These are phyloP conservation scores for Phytomonas sp. DNA, from an alignment of 208 protist species.

Conservation along the genomic window DNA sequence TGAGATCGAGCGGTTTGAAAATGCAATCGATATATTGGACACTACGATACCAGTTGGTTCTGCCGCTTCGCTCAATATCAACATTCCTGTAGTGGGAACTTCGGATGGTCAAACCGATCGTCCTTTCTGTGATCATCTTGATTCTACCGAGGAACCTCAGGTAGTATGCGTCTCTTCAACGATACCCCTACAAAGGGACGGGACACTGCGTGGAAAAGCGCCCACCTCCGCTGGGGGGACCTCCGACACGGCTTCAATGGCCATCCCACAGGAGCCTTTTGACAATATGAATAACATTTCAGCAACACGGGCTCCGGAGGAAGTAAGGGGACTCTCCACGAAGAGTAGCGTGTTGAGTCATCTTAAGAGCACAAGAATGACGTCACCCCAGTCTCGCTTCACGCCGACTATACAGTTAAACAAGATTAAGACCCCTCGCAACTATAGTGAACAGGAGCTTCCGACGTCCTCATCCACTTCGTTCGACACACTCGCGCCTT, in stretches of 20 bases:
- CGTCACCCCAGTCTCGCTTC: neutral
- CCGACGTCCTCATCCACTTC: constrained; percentile 10
- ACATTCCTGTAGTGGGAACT: neutral
- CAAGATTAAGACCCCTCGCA: neutral
- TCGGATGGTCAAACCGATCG: neutral
- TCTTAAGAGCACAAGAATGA: neutral
- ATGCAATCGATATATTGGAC: constrained; percentile 19
- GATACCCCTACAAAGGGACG: neutral
- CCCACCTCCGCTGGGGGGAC: neutral
- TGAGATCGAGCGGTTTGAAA: constrained; percentile 54
- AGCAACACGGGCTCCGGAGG: neutral
- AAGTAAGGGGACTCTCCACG: neutral
- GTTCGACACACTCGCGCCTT: constrained; percentile 28
- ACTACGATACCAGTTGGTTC: neutral
- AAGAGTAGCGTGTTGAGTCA: neutral
- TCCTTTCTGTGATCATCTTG: neutral
- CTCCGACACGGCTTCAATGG: neutral
- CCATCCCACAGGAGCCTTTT: neutral
- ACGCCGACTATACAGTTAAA: neutral
- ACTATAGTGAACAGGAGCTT: constrained; percentile 5
- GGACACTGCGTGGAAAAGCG: neutral
- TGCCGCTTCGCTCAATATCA: neutral
- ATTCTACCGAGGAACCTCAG: neutral
- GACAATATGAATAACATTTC: neutral
- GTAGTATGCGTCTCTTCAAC: neutral